Conservation (phyloP, 2,329 filamentous ascomycete species). For the Orbilia blumenaviensis region DNA sequence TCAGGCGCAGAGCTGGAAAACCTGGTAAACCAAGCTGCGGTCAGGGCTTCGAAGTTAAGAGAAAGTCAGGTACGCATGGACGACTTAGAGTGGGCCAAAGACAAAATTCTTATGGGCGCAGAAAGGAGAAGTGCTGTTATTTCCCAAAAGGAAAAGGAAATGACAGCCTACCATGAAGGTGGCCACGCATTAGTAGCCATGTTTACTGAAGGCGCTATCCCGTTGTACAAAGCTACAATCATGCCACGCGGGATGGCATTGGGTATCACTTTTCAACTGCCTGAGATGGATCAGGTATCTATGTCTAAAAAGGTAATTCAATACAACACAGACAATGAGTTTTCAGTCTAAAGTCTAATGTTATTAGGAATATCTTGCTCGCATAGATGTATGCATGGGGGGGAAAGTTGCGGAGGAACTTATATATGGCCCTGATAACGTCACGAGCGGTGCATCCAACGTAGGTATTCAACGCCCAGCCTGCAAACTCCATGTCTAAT, state of each 20-base stretch:
- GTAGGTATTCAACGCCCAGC: slow-evolving; percentile 64
- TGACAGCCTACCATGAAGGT: slow-evolving; percentile 96
- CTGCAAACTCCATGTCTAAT: neutral
- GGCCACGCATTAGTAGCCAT: slow-evolving; percentile 91
- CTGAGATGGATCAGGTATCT: slow-evolving; percentile 91
- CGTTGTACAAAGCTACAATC: slow-evolving; percentile 96
- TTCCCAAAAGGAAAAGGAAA: slow-evolving; percentile 89
- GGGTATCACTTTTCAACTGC: slow-evolving; percentile 86
- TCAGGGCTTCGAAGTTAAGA: slow-evolving; percentile 90
- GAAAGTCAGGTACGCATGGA: slow-evolving; percentile 75
- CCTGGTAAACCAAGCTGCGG: slow-evolving; percentile 92
- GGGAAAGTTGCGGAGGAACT: slow-evolving; percentile 92
- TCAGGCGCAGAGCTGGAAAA: slow-evolving; percentile 97
- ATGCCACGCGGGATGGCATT: slow-evolving; percentile 87
- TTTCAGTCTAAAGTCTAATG: neutral
- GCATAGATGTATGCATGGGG: slow-evolving; percentile 82
- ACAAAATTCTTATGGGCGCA: slow-evolving; percentile 96
- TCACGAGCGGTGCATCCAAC: slow-evolving; percentile 84
- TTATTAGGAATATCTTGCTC: slow-evolving; percentile 72
- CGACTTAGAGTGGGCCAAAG: slow-evolving; percentile 97
- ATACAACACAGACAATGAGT: neutral
- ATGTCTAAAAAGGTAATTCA: slow-evolving; percentile 73
- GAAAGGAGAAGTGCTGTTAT: slow-evolving; percentile 91
- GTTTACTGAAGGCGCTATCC: slow-evolving; percentile 77
- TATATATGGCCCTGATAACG: slow-evolving; percentile 87